A percentile compares a stretch with the other conserved stretches of the same genome.
Evolutionary conservation across 768 basidiomycete genomes (phyloP).

Genomic region (Gelatoporia subvermispora): DNA sequence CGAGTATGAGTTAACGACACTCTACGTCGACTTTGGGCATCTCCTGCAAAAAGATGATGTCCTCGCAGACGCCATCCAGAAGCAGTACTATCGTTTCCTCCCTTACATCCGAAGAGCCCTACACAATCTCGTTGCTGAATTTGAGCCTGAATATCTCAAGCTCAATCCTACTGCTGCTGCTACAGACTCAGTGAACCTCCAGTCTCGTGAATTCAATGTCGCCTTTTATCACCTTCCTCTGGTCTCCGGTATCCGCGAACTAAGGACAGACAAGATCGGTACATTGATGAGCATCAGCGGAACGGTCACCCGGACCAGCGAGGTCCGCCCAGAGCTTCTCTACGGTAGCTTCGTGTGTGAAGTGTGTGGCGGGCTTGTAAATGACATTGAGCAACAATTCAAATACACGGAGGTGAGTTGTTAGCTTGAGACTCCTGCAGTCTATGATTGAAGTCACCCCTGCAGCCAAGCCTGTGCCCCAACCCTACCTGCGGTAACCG

Average conservation of each 20-base stretch:
- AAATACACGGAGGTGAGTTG: slow-evolving; percentile 89
- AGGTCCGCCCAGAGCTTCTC: slow-evolving; percentile 92
- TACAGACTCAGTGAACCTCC: slow-evolving; percentile 81
- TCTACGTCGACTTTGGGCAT: slow-evolving; percentile 95
- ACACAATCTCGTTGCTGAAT: slow-evolving; percentile 82
- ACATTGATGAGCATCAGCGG: slow-evolving; percentile 93
- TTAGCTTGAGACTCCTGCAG: slow-evolving; percentile 4
- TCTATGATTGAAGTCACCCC: neutral
- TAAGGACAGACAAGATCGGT: slow-evolving; percentile 91
- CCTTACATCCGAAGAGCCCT: slow-evolving; percentile 92
- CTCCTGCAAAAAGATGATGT: slow-evolving; percentile 88
- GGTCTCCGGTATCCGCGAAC: slow-evolving; percentile 90
- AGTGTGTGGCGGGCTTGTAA: slow-evolving; percentile 78
- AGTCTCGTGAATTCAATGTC: slow-evolving; percentile 89
- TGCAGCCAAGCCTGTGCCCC: slow-evolving; percentile 86
- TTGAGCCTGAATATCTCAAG: slow-evolving; percentile 92
- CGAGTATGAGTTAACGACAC: slow-evolving; percentile 89
- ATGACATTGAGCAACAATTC: slow-evolving; percentile 98
- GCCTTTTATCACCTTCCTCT: slow-evolving; percentile 95
- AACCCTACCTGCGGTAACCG: slow-evolving; percentile 94
- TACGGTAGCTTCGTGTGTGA: slow-evolving; percentile 93
- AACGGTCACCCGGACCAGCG: slow-evolving; percentile 95
- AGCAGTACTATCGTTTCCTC: slow-evolving; percentile 94
- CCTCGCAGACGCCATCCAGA: slow-evolving; percentile 88
- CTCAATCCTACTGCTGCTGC: slow-evolving; percentile 87